phyloP scores from a whole-genome alignment of 805 yeast species.

The Pichia scutulata region DNA sequence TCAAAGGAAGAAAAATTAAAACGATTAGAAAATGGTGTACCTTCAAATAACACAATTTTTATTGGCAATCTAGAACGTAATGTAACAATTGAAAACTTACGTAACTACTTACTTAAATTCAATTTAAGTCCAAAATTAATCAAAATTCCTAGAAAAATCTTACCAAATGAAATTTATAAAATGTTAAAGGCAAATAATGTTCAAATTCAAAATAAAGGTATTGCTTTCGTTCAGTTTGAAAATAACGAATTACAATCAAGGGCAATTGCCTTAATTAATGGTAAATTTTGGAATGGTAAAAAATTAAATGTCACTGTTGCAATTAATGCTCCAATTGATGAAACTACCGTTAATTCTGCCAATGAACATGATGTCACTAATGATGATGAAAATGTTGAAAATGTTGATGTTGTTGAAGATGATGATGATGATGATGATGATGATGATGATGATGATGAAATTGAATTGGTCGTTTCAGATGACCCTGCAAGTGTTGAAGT shows the following conservation, averaged over 20 bases:
- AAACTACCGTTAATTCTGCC: not conserved
- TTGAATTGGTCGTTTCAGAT: conserved; percentile 9
- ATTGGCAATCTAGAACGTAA: conserved; percentile 51
- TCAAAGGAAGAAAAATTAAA: conserved; percentile 25
- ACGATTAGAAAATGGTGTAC: conserved; percentile 40
- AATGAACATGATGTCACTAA: not conserved
- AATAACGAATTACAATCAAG: conserved; percentile 38
- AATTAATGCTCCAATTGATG: conserved; percentile 41
- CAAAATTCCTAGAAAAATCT: conserved; percentile 47
- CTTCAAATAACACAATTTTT: conserved; percentile 53
- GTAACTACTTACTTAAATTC: conserved; percentile 31
- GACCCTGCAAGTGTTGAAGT: not conserved
- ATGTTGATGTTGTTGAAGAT: not conserved
- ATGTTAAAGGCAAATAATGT: conserved; percentile 39
- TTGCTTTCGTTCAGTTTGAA: conserved; percentile 52
- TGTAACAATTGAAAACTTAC: conserved; percentile 40
- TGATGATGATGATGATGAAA: conserved; percentile 9
- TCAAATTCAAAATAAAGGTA: conserved; percentile 50
- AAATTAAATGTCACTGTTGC: conserved; percentile 65
- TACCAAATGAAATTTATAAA: conserved; percentile 37
- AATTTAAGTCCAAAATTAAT: conserved; percentile 49
- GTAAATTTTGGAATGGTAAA: conserved; percentile 58
- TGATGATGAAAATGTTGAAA: not conserved
- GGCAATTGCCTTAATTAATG: conserved; percentile 58
- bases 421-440: not conserved